These are phyloP conservation scores for Camelina hispida DNA, from an alignment of 345 rosid species.

Conservation along the genomic window DNA sequence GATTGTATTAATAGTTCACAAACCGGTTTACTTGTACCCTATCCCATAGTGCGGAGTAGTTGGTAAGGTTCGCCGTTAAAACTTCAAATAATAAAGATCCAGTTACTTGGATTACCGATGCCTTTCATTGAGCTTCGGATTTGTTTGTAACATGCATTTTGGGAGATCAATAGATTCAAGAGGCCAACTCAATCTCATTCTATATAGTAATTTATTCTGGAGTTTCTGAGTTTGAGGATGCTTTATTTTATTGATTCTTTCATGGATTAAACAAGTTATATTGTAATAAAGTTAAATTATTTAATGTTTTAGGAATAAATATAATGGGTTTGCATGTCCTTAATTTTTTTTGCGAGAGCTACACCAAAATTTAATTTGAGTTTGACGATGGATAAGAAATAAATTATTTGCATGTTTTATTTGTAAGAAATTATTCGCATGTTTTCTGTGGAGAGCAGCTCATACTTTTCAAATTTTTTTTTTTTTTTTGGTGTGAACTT, in stretches of 20 bases:
- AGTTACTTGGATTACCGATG: slow-evolving; percentile 1
- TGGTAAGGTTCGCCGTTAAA: neutral
- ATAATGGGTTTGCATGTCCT: neutral
- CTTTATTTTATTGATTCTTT: neutral
- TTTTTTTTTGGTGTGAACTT: neutral
- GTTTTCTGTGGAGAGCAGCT: too few relatives aligned
- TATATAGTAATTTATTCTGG: neutral
- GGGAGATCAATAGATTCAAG: neutral
- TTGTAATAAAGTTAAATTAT: neutral
- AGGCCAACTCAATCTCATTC: neutral
- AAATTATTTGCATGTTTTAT: neutral
- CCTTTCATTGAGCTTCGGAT: neutral
- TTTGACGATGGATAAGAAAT: neutral
- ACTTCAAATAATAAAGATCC: neutral
- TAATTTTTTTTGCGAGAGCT: neutral
- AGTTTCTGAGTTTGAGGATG: neutral
- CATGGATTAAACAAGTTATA: neutral
- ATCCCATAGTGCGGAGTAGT: neutral
- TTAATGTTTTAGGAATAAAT: neutral
- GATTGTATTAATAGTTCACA: neutral
- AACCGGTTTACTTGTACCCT: neutral
- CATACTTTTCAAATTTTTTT: too few relatives aligned
- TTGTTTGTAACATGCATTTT: neutral
- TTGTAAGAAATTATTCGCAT: neutral
- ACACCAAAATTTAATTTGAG: slow-evolving; percentile 5